These are phyloP conservation scores for Tetrapisispora phaffii DNA, from an alignment of 805 yeast genomes.

Conservation along the genomic window DNA sequence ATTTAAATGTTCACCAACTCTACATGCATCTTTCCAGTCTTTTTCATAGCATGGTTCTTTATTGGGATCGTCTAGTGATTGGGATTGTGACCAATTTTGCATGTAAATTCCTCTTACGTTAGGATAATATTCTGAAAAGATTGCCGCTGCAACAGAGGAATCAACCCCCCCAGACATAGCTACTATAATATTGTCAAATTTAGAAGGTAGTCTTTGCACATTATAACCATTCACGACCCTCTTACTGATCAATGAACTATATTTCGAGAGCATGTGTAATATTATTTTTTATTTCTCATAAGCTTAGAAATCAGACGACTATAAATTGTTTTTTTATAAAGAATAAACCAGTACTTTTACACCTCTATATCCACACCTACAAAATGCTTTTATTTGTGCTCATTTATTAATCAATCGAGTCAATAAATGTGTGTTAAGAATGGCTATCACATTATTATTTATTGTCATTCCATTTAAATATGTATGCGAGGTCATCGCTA, in stretches of 20 bases:
- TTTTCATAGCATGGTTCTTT: slow-evolving; percentile 57
- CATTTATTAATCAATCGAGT: too few relatives aligned
- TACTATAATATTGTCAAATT: slow-evolving; percentile 54
- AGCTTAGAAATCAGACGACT: too few relatives aligned
- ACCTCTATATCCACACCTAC: too few relatives aligned
- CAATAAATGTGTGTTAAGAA: too few relatives aligned
- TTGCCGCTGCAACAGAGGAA: slow-evolving; percentile 76
- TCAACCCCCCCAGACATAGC: slow-evolving; percentile 98
- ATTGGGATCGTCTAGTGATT: slow-evolving; percentile 30
- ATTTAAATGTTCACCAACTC: slow-evolving; percentile 47
- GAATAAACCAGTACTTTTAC: too few relatives aligned
- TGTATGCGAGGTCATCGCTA: neutral
- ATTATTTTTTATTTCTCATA: too few relatives aligned
- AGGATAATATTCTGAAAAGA: slow-evolving; percentile 43
- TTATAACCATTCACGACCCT: slow-evolving; percentile 11
- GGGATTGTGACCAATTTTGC: slow-evolving; percentile 73
- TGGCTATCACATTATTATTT: too few relatives aligned
- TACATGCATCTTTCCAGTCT: slow-evolving; percentile 80
- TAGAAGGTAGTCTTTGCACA: slow-evolving; percentile 31
- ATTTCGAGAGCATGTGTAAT: slow-evolving; percentile 8
- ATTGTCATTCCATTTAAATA: neutral
- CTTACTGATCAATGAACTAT: slow-evolving; percentile 4
- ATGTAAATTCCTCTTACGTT: slow-evolving; percentile 78
- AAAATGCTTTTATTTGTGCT: too few relatives aligned
- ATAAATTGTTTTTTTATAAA: too few relatives aligned